A percentile compares a stretch with the other conserved stretches of the same genome.
These are phyloP conservation scores for Guyanaporus albipodus DNA, from an alignment of 768 basidiomycete genomes.

Conservation along the genomic window DNA sequence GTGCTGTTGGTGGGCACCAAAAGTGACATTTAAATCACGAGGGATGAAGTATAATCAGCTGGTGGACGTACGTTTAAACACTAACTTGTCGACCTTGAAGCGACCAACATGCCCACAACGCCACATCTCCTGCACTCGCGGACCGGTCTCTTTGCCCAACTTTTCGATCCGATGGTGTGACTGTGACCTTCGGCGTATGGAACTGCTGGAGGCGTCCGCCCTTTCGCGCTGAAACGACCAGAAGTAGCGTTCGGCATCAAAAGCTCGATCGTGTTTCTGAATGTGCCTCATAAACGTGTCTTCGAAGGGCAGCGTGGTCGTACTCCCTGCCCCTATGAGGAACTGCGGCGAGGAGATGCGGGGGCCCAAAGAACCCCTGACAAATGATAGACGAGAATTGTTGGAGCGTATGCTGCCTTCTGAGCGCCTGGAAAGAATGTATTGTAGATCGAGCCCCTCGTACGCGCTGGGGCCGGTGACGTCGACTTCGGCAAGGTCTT, in stretches of 20 bases:
- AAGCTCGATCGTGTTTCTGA: conserved; percentile 39
- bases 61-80: conserved; percentile 33
- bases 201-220: conserved; percentile 31
- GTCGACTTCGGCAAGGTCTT: neutral
- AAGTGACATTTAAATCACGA: neutral
- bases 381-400: conserved; percentile 21
- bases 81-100: conserved; percentile 54
- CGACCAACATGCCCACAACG: conserved; percentile 56
- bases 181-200: conserved; percentile 24
- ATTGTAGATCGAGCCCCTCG: conserved; percentile 45
- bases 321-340: conserved; percentile 31
- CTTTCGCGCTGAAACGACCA: conserved; percentile 63
- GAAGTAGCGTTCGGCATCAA: conserved; percentile 39
- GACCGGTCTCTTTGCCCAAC: conserved; percentile 15
- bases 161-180: conserved; percentile 13
- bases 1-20: conserved; percentile 23
- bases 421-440: conserved; percentile 35
- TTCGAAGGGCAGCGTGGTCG: conserved; percentile 33
- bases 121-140: conserved; percentile 58
- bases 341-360: conserved; percentile 27
- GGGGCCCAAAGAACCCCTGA: neutral
- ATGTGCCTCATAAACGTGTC: conserved; percentile 40
- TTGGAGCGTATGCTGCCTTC: conserved; percentile 35
- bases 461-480: neutral
- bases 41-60: neutral